Evolutionary conservation across 1,284 basidiomycete species (phyloP).

Genomic region (Marasmius sp.): DNA sequence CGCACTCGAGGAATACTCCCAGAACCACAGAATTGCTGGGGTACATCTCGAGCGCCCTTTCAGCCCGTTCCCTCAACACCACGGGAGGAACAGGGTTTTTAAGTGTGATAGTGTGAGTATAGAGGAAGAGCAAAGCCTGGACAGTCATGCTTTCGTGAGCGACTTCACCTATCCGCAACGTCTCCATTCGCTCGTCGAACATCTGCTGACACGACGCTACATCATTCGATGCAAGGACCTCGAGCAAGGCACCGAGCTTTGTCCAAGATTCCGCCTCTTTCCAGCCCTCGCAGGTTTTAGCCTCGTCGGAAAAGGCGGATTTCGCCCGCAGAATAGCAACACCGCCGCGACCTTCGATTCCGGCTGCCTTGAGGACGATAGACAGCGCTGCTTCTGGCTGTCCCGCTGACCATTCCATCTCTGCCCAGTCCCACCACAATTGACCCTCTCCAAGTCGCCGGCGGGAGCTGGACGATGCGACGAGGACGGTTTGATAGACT

Average conservation of each 20-base stretch:
- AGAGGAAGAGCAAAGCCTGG: constrained; percentile 59
- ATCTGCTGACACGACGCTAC: constrained; percentile 41
- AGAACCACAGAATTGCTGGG: constrained; percentile 75
- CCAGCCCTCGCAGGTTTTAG: constrained; percentile 48
- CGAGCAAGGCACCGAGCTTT: constrained; percentile 62
- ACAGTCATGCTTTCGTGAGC: constrained; percentile 63
- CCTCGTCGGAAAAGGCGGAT: constrained; percentile 39
- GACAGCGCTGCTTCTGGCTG: constrained; percentile 48
- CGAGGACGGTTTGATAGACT: constrained; percentile 73
- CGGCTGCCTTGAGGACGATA: constrained; percentile 54
- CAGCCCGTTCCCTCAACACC: constrained; percentile 59
- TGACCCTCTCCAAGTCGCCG: constrained; percentile 38
- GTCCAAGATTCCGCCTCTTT: constrained; percentile 63
- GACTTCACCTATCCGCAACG: constrained; percentile 24
- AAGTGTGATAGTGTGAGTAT: constrained; percentile 57
- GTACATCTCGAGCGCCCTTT: constrained; percentile 55
- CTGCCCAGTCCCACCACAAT: constrained; percentile 88
- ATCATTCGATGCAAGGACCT: constrained; percentile 51
- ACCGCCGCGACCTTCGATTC: constrained; percentile 49
- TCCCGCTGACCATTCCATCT: constrained; percentile 82
- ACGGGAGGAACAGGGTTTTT: constrained; percentile 59
- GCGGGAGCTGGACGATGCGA: constrained; percentile 37
- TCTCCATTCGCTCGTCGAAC: constrained; percentile 44
- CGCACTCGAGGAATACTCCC: constrained; percentile 76
- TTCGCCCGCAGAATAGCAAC: constrained; percentile 59